These are phyloP conservation scores for Pythium folliculosum DNA, from an alignment of 352 stramenopile species.

Conservation along the genomic window DNA sequence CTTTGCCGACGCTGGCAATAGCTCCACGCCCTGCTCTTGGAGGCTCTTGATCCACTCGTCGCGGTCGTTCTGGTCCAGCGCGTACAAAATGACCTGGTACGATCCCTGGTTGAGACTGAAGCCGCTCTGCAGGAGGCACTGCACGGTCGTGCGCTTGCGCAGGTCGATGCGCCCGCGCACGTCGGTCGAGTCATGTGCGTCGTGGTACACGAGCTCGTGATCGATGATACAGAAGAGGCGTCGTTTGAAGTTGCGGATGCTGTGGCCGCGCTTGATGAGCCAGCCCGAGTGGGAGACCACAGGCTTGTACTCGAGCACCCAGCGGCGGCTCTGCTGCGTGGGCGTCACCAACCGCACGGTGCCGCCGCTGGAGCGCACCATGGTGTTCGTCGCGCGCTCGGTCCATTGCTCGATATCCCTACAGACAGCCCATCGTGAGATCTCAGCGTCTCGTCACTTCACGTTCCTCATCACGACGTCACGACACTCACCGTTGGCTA, in stretches of 20 bases:
- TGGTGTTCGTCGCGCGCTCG: slow-evolving; percentile 73
- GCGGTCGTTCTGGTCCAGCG: slow-evolving; percentile 69
- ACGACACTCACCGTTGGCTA: slow-evolving; percentile 52
- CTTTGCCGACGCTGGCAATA: slow-evolving; percentile 56
- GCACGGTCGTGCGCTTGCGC: slow-evolving; percentile 57
- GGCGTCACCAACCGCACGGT: slow-evolving; percentile 46
- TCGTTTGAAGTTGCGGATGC: slow-evolving; percentile 83
- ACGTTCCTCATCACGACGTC: not conserved
- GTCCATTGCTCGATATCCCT: slow-evolving; percentile 85
- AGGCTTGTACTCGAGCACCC: slow-evolving; percentile 83
- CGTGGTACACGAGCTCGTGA: slow-evolving; percentile 85
- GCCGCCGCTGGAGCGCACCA: slow-evolving; percentile 57
- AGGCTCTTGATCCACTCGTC: slow-evolving; percentile 86
- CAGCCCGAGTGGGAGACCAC: slow-evolving; percentile 81
- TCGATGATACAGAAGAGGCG: slow-evolving; percentile 87
- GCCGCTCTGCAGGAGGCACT: slow-evolving; percentile 71
- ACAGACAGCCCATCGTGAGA: slow-evolving; percentile 9
- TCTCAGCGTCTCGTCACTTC: not conserved
- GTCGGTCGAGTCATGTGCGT: slow-evolving; percentile 75
- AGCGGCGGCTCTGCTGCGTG: slow-evolving; percentile 61
- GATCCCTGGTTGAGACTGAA: slow-evolving; percentile 76
- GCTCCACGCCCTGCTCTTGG: slow-evolving; percentile 65
- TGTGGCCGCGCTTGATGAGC: slow-evolving; percentile 85
- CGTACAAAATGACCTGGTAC: slow-evolving; percentile 82
- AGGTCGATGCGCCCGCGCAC: slow-evolving; percentile 78